A percentile compares a stretch with the other conserved stretches of the same genome.
Conservation (phyloP, 768 basidiomycete species). For the Erythrobasidium yunnanense region DNA sequence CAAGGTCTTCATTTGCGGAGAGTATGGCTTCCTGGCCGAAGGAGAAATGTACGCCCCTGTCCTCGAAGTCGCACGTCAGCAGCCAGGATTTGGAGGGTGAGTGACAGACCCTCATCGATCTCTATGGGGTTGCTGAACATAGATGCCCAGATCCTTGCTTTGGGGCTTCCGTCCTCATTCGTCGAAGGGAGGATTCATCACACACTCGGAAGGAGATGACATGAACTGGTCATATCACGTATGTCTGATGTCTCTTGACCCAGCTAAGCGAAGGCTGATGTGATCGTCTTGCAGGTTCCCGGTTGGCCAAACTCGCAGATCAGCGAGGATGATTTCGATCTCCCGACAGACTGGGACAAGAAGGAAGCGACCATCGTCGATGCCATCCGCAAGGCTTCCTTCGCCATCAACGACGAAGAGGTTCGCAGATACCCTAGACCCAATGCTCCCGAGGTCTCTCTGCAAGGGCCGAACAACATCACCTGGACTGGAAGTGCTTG, state of each 20-base stretch:
- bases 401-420: neutral
- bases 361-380: neutral
- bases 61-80: neutral
- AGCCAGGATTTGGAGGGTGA: neutral
- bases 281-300: neutral
- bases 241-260: neutral
- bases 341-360: slow-evolving; percentile 1
- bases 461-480: neutral
- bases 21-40: slow-evolving; percentile 34
- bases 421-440: neutral
- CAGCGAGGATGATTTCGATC: neutral
- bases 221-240: slow-evolving; percentile 15
- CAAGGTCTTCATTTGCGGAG: slow-evolving; percentile 37
- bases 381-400: neutral
- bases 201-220: neutral
- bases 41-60: slow-evolving; percentile 10
- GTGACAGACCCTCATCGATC: slow-evolving; percentile 26
- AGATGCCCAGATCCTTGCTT: slow-evolving; percentile 32
- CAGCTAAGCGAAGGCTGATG: no score
- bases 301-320: neutral
- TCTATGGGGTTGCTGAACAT: no score
- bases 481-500: neutral
- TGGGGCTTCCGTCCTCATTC: slow-evolving; percentile 35
- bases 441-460: neutral
- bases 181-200: slow-evolving; percentile 32